Evolutionary conservation across 768 basidiomycete genomes (phyloP).

Genomic region (Trametes punicea): DNA sequence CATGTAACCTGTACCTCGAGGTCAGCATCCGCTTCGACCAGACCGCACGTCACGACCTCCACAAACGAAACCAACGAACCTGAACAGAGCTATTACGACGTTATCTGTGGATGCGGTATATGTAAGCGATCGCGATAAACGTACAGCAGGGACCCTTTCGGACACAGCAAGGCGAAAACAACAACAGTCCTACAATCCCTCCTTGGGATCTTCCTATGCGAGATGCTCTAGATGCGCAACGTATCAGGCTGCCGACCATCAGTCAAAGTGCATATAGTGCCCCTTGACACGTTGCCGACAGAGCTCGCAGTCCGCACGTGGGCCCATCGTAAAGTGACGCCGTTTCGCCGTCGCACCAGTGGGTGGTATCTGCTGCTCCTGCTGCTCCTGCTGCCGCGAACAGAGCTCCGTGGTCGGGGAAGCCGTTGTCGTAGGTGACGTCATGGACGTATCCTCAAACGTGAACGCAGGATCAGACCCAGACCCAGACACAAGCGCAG

Average conservation of each 20-base stretch:
- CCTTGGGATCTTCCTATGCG: no score
- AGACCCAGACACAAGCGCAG: not conserved
- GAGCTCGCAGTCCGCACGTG: slow-evolving; percentile 64
- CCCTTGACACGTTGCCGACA: slow-evolving; percentile 65
- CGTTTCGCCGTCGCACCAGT: slow-evolving; percentile 30
- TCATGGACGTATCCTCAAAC: slow-evolving; percentile 1
- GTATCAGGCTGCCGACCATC: not conserved
- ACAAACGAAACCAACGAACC: not conserved
- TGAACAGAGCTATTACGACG: not conserved
- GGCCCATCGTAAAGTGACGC: slow-evolving; percentile 67
- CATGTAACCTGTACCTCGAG: not conserved
- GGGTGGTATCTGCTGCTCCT: not conserved
- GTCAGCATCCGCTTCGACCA: not conserved
- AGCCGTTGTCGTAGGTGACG: slow-evolving; percentile 26
- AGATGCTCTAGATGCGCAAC: not conserved
- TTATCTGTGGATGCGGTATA: not conserved
- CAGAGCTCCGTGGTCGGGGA: slow-evolving; percentile 14
- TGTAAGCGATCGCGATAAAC: not conserved
- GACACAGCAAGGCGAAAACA: not conserved
- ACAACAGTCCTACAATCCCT: not conserved
- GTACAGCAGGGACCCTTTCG: not conserved
- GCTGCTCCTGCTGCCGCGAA: not conserved
- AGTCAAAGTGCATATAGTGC: slow-evolving; percentile 69
- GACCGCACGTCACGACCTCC: not conserved
- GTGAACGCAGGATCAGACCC: not conserved